Percentiles rank a stretch among this genome's conserved stretches.
These are phyloP conservation scores for Hanseniaspora pseudoguilliermondii DNA, from an alignment of 805 yeast genomes.

Conservation along the genomic window DNA sequence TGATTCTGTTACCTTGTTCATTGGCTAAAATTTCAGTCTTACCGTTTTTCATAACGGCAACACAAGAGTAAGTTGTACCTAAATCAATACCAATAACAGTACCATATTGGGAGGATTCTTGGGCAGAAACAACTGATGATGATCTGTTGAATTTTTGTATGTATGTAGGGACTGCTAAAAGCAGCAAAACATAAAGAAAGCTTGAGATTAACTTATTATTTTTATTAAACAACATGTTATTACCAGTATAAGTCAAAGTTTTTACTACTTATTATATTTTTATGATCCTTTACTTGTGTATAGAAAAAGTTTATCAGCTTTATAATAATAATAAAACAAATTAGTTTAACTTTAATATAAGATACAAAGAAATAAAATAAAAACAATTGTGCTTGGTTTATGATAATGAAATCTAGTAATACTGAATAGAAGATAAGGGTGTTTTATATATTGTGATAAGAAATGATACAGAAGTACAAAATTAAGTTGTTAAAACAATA, in stretches of 20 bases:
- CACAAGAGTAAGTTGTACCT: constrained; percentile 97
- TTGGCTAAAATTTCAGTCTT: constrained; percentile 87
- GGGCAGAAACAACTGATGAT: constrained; percentile 10
- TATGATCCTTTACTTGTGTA: no score
- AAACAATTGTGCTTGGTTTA: no score
- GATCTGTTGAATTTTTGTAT: constrained; percentile 10
- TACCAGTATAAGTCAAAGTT: background rate
- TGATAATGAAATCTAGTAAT: no score
- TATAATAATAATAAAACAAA: no score
- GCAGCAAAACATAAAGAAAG: constrained; percentile 3
- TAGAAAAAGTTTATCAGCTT: no score
- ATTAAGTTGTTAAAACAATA: no score
- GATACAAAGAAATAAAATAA: no score
- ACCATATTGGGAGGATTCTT: constrained; percentile 30
- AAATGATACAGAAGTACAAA: no score
- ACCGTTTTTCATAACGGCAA: constrained; percentile 74
- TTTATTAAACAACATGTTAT: constrained; percentile 2
- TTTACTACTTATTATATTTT: no score
- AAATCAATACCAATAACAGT: constrained; percentile 86
- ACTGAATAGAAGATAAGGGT: no score
- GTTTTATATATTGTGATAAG: no score
- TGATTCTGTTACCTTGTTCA: constrained; percentile 94
- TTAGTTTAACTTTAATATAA: no score
- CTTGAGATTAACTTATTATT: constrained; percentile 7
- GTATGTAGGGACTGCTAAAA: constrained; percentile 11